Base-by-base conservation (phyloP, 2,329 filamentous ascomycete genomes). In the Fusarium fracticaudum region DNA sequence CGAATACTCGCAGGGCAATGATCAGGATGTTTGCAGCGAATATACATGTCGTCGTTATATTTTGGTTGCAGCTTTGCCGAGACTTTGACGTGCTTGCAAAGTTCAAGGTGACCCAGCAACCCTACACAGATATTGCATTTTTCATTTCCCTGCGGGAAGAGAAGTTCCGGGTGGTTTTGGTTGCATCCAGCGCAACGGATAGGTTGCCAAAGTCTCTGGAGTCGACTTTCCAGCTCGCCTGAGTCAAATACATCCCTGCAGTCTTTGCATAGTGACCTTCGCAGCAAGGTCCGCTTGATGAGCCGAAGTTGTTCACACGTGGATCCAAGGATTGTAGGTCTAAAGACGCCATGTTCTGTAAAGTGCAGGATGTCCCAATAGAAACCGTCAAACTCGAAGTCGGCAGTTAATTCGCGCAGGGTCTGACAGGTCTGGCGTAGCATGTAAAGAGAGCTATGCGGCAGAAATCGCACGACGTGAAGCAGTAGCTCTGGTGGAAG, bases 361-460 rank as follows among this genome's bases (percentile, higher is more conserved):
- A 29, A 29, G 2, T 26, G 22, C 8, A 64, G 20, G 17, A 54
- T 29, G 1, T 60, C 33, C 7, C 17, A 31, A 3, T 26, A 15
- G 1, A 69, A 64, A 2, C 13, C 6, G 0, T 50, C 2, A 18
- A 69, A 43, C 1, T 40, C 2, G 6, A 10, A 3, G 13, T 50
- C 37, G 4, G 45, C 20, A 5, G 8, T 3, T 5, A 60, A 15
- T 10, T 24, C 5, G 0, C 40, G 54, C 2, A 71, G 15, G 5
- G 1, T 5, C 10, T n/a, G 48, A 20, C 54, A 70, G 3, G 60
- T 70, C 47, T 70, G 66, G 3, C 40, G 44, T 1, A 60, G 4
- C 53, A 70, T 65, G 5, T 71, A 71, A 3, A 71, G 8, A 10
- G 66, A 57, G 13, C 40, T 47, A 8, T 24, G 4, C 2, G 33